Conservation (phyloP, 371 early-diverging fungal genomes). For the Conidiobolus incongruus region DNA sequence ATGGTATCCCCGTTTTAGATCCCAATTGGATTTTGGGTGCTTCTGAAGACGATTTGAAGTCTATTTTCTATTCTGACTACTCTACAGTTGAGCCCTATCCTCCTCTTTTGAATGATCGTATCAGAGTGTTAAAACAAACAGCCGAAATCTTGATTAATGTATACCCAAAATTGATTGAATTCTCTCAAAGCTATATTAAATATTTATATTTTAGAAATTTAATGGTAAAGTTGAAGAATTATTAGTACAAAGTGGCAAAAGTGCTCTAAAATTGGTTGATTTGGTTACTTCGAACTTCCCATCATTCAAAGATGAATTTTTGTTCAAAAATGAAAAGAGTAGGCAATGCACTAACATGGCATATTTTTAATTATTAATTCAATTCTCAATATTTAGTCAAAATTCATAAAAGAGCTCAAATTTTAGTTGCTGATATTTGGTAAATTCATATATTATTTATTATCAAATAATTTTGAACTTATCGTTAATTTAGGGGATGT, state of each 20-base stretch:
- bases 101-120: background rate
- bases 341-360: background rate
- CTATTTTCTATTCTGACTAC: background rate
- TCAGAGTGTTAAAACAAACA: background rate
- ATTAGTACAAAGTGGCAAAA: conserved; percentile 21
- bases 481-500: conserved; percentile 32
- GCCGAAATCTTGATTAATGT: conserved; percentile 10
- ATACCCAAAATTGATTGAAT: too few relatives aligned
- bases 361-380: background rate
- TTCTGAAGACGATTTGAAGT: background rate
- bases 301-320: conserved; percentile 44
- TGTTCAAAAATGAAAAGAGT: conserved; percentile 32
- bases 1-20: background rate
- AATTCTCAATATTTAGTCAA: conserved; percentile 15
- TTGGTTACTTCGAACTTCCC: conserved; percentile 32
- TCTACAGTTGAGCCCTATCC: background rate
- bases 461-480: background rate
- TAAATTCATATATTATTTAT: conserved; percentile 7
- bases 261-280: conserved; percentile 29
- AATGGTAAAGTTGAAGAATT: conserved; percentile 41
- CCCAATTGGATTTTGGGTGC: background rate
- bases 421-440: conserved; percentile 77
- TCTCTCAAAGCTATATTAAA: too few relatives aligned
- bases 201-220: too few relatives aligned
- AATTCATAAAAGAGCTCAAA: conserved; percentile 69